phyloP scores from a whole-genome alignment of 2,329 filamentous ascomycete genomes.

The Ramichloridium luteum region DNA sequence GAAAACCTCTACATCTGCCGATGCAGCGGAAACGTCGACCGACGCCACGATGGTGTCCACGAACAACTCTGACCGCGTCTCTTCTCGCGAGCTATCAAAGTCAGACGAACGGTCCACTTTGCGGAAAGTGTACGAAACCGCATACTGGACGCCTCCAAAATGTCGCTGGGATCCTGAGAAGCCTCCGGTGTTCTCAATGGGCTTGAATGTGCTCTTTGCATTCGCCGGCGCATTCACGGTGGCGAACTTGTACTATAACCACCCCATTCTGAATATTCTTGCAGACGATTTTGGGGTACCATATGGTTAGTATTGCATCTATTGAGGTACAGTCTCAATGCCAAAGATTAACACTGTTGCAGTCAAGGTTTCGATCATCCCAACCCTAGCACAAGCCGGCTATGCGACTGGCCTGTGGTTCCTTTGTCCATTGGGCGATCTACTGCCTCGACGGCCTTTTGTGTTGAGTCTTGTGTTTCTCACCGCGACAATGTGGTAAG shows the following conservation, averaged over 20 bases:
- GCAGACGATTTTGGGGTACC: slow-evolving; percentile 58
- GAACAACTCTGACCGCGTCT: no score
- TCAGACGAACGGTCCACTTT: slow-evolving; percentile 12
- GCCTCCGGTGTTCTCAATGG: slow-evolving; percentile 56
- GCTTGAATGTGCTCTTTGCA: slow-evolving; percentile 58
- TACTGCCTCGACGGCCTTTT: slow-evolving; percentile 54
- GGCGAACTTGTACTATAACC: slow-evolving; percentile 71
- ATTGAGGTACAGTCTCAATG: not conserved
- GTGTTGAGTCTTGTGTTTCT: slow-evolving; percentile 51
- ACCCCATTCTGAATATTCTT: slow-evolving; percentile 66
- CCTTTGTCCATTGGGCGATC: slow-evolving; percentile 62
- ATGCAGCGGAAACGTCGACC: no score
- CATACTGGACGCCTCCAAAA: slow-evolving; percentile 50
- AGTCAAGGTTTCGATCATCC: slow-evolving; percentile 51
- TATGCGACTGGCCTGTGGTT: slow-evolving; percentile 65
- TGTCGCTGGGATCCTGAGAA: slow-evolving; percentile 56
- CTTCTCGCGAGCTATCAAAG: no score
- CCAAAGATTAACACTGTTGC: not conserved
- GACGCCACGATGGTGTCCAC: no score
- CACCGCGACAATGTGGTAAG: slow-evolving; percentile 55
- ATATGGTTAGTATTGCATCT: no score
- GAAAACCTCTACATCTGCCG: no score
- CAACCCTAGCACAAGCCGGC: slow-evolving; percentile 66
- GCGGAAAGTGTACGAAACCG: slow-evolving; percentile 15
- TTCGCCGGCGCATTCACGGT: slow-evolving; percentile 58